Conservation (phyloP, 2,329 filamentous ascomycete genomes). For the Diaporthe amygdali region DNA sequence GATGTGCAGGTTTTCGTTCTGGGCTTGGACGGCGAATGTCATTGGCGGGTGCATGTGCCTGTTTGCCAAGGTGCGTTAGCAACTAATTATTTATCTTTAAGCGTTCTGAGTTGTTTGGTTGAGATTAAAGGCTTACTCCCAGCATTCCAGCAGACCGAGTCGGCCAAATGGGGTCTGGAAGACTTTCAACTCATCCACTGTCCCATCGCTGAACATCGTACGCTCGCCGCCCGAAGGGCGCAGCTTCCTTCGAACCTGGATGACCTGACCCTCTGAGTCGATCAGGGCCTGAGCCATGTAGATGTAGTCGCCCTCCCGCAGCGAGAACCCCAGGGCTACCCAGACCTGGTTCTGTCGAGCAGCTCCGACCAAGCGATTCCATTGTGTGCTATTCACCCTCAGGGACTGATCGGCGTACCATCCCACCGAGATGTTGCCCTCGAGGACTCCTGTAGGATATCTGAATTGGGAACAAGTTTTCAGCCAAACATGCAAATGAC, state of each 20-base stretch:
- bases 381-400: not conserved
- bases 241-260: constrained; percentile 3
- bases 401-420: not conserved
- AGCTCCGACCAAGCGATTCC: not conserved
- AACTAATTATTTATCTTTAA: too few species aligned
- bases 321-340: not conserved
- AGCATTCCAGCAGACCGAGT: not conserved
- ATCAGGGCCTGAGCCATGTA: not conserved
- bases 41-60: not conserved
- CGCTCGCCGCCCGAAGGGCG: not conserved
- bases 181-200: not conserved
- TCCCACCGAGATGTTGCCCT: not conserved
- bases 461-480: not conserved
- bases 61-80: not conserved
- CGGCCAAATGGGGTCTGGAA: not conserved
- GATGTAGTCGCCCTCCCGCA: not conserved
- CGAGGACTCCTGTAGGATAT: not conserved
- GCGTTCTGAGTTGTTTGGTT: too few species aligned
- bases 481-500: fast-evolving
- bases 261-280: not conserved
- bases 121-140: not conserved
- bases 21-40: not conserved
- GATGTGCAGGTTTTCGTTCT: not conserved
- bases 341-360: not conserved
- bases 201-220: not conserved